Percentiles rank a stretch among this genome's conserved stretches.
Conservation (phyloP, 2,329 filamentous ascomycete species). For the Colletotrichum endophyticum region DNA sequence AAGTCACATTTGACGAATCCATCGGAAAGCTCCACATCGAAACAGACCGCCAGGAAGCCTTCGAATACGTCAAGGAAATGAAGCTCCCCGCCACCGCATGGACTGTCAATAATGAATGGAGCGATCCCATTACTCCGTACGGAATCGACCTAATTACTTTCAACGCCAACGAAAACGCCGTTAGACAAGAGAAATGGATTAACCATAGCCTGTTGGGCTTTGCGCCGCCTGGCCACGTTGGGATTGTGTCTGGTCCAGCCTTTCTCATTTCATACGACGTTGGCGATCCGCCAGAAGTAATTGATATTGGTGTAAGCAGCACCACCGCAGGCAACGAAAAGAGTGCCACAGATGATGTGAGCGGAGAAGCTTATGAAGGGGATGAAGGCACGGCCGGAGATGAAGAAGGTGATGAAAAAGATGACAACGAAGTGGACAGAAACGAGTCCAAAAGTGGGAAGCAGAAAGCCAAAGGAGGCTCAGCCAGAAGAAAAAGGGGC, state of each 20-base stretch:
- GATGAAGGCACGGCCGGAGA: neutral
- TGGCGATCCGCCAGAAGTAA: neutral
- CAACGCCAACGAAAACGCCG: neutral
- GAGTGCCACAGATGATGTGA: fast-evolving
- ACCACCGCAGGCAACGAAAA: neutral
- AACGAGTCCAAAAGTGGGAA: neutral
- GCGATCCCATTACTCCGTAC: neutral
- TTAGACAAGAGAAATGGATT: neutral
- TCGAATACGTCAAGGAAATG: neutral
- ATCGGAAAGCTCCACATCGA: neutral
- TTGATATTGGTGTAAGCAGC: fast-evolving
- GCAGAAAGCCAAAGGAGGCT: neutral
- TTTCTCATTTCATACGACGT: neutral
- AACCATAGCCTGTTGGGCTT: neutral
- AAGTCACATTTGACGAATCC: neutral
- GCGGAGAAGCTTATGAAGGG: fast-evolving
- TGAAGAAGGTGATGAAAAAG: neutral
- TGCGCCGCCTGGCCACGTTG: neutral
- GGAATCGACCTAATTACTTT: neutral
- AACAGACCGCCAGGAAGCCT: neutral
- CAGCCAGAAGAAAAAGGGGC: neutral
- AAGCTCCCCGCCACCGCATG: neutral
- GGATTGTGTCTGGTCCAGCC: neutral
- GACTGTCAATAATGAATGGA: neutral
- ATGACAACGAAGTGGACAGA: fast-evolving